Base-by-base conservation (phyloP, 345 rosid species). In the Citrus cavaleriei region DNA sequence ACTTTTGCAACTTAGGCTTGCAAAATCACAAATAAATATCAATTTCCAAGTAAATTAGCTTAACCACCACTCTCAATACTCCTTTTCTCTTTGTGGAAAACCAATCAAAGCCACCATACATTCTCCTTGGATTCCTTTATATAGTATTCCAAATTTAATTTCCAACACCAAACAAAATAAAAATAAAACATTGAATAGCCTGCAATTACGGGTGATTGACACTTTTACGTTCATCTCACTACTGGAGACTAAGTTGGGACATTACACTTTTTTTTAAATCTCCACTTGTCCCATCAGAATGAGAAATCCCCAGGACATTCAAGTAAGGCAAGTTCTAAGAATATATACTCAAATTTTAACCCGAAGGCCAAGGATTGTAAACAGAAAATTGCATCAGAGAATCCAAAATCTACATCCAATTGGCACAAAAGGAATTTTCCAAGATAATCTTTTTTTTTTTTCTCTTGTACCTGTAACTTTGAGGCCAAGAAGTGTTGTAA, bases 401-500 rank as follows among this genome's bases (percentile, higher is more conserved):
- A 18, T 19, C 58, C 0, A 18, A 54, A 18, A 54, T 18, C 8
- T 18, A 54, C 21, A 54, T 54, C 22, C 58, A 54, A 54, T 54
- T 54, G 8, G 0, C 58, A 54, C 58, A 54, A 54, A 18, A 54
- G 58, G 58, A 54, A 54, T 54, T n/a, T 54, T 4, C 58, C 21
- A 19, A 54, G 22, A 54, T 54, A 51, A 37, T 37, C 40, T 37
- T 1, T 37, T 37, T 6, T 51, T 18, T 14, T 13, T 49, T 49
- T 14, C 1, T 0, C 58, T 0, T 3, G 22, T 54, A 93, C 98
- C 97, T 90, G 90, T 93, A 95, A 91, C 98, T 93, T 83, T 93
- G 97, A 71, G 99, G 99, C 98, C 99, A 96, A 70, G 92, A 80
- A 10, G 92, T 86, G 76, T 79, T 90, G 88, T 89, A 90, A 75